Base-by-base conservation (phyloP, 441 rosid species). In the Gossypium laxum region DNA sequence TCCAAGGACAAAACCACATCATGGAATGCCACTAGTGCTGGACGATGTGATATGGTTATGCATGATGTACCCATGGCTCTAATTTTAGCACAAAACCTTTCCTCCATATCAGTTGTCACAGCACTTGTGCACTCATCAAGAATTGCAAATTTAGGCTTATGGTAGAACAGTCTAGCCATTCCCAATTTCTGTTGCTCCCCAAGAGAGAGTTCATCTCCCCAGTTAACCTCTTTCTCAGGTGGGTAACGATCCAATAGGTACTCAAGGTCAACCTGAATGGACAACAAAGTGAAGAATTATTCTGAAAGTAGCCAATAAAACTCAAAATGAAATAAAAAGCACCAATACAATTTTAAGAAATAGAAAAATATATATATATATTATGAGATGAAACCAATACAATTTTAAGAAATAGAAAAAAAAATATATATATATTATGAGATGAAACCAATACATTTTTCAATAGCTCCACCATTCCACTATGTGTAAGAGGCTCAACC, bases 51-150 rank as follows among this genome's bases (percentile, higher is more conserved):
- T 75, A 95, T 95, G 79, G 99, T 95, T 85, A 95, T 95, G 83
- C 99, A 95, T 51, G 98, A 95, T 64, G 99, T 95, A 82, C 98
- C 99, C 99, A 90, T 89, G 17, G 96, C 97, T 83, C 87, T 89
- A 80, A 93, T 97, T 86, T 95, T 88, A 56, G 97, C 84, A 75
- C 97, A 92, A 80, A 95, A 95, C 1, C 98, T 87, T 79, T 95
- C 98, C 83, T 95, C 99, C 99, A 95, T 95, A 80, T 90, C 98
- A 67, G 97, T 96, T 59, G 99, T 93, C 77, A 96, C 98, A 69
- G 99, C 99, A 86, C 99, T 96, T 55, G 99, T 96, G 85, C 99
- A 96, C 84, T 93, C 99, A 80, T 96, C 99, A 78, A 96, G 98
- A 85, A 96, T 96, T 75, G 99, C 99, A 93, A 96, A 96, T 75